A percentile compares a stretch with the other conserved stretches of the same genome.
phyloP scores from a whole-genome alignment of 2,329 filamentous ascomycete genomes.

The Diaporthe sp. region DNA sequence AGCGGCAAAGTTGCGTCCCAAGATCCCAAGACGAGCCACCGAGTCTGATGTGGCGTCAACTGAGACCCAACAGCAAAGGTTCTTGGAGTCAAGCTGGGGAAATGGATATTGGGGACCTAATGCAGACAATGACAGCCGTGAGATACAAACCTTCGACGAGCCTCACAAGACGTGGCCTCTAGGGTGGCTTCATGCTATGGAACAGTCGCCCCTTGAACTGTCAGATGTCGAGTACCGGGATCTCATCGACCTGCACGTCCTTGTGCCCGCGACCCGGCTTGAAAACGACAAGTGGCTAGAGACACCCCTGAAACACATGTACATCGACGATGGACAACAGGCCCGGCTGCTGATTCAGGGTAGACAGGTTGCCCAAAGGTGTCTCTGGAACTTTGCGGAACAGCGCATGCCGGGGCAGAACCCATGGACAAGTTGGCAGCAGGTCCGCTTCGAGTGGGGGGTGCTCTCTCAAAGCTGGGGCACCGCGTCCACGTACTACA shows the following conservation, averaged over 20 bases:
- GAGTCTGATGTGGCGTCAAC: background rate
- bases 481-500: background rate
- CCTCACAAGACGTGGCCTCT: background rate
- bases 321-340: background rate
- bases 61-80: background rate
- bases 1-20: background rate
- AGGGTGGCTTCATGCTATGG: background rate
- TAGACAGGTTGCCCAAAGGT: background rate
- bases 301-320: background rate
- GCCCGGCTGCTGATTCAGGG: background rate
- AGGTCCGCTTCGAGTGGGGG: background rate
- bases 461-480: background rate
- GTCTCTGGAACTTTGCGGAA: background rate
- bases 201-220: background rate
- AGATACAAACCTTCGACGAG: background rate
- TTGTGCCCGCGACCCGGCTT: background rate
- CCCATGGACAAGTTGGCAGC: background rate
- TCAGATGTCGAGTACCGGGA: background rate
- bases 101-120: background rate
- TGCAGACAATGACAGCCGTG: rapidly evolving
- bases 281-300: background rate
- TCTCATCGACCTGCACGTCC: background rate
- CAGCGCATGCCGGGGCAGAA: background rate
- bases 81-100: background rate
- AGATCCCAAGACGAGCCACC: background rate